These are phyloP conservation scores for Metarhizium anisopliae DNA, from an alignment of 2,329 filamentous ascomycete species.

Conservation along the genomic window DNA sequence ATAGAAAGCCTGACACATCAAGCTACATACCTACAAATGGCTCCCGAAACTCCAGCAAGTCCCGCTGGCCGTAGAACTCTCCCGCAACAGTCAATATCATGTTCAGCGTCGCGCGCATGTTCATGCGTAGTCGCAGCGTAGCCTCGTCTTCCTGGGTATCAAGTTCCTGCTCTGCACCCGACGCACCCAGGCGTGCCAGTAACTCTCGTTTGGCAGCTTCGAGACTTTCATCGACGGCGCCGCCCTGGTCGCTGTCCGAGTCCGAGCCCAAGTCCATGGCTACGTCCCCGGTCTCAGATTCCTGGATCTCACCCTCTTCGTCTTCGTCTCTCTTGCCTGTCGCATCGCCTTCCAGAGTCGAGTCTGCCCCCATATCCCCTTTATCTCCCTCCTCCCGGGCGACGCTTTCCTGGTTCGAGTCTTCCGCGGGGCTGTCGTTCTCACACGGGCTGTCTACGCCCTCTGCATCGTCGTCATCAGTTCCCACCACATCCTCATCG, in stretches of 20 bases:
- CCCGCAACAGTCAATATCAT: conserved; percentile 86
- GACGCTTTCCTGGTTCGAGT: conserved; percentile 9
- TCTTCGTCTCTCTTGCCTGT: conserved; percentile 11
- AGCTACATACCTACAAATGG: conserved; percentile 40
- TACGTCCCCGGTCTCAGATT: conserved; percentile 17
- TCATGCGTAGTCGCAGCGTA: conserved; percentile 31
- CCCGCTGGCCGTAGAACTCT: conserved; percentile 82
- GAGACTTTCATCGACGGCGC: conserved; percentile 32
- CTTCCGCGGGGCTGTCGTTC: not conserved
- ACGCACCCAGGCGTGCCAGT: conserved; percentile 32
- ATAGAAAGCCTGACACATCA: not conserved
- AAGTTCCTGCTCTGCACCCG: conserved; percentile 11
- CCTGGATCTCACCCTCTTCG: conserved; percentile 4
- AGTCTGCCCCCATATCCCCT: conserved; percentile 10
- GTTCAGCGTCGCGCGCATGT: conserved; percentile 66
- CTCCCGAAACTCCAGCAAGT: conserved; percentile 68
- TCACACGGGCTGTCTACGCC: conserved; percentile 13
- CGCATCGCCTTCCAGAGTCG: not conserved
- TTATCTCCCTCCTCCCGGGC: not conserved
- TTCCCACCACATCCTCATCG: conserved; percentile 25
- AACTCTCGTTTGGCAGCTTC: conserved; percentile 40
- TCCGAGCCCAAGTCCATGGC: conserved; percentile 34
- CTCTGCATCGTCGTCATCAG: conserved; percentile 22
- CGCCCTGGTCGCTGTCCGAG: conserved; percentile 12
- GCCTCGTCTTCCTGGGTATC: conserved; percentile 19